Evolutionary conservation across 2,329 filamentous ascomycete species (phyloP).

Genomic region (Colletotrichum cereale): DNA sequence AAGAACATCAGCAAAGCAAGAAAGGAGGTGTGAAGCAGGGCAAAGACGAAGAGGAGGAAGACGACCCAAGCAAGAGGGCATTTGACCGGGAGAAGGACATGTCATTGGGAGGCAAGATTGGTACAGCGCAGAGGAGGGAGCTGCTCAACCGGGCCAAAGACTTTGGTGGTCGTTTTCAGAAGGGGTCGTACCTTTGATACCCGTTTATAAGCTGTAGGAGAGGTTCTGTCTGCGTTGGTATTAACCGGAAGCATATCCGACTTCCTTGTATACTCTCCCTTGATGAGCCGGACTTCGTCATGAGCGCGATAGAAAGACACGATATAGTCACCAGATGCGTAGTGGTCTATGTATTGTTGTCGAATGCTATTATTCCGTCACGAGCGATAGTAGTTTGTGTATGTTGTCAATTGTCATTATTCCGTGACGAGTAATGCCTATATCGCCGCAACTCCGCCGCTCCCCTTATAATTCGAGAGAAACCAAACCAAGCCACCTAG

Average conservation of each 20-base stretch:
- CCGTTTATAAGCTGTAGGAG: not conserved
- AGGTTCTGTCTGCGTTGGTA: too few relatives aligned
- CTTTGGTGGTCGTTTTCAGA: constrained; percentile 85
- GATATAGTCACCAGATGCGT: constrained; percentile 32
- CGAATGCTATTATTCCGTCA: constrained; percentile 40
- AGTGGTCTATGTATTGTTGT: constrained; percentile 48
- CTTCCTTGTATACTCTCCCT: not conserved
- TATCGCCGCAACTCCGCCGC: constrained; percentile 43
- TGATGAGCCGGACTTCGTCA: too few relatives aligned
- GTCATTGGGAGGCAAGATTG: constrained; percentile 79
- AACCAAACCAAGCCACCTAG: constrained; percentile 37
- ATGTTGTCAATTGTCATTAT: constrained; percentile 37
- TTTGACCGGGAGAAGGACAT: constrained; percentile 98
- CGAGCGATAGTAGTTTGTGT: constrained; percentile 48
- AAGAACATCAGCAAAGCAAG: constrained; percentile 64
- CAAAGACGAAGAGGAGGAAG: constrained; percentile 74
- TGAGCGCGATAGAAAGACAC: not conserved
- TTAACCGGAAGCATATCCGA: not conserved
- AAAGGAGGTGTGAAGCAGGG: constrained; percentile 45
- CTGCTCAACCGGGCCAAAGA: constrained; percentile 83
- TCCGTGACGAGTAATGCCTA: constrained; percentile 39
- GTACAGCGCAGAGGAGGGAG: constrained; percentile 79
- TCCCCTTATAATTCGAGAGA: constrained; percentile 39
- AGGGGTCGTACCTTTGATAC: constrained; percentile 73
- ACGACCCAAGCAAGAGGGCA: constrained; percentile 89